A percentile compares a stretch with the other conserved stretches of the same genome.
Evolutionary conservation across 352 stramenopile species (phyloP).

Genomic region (Blastocystis sp.): DNA sequence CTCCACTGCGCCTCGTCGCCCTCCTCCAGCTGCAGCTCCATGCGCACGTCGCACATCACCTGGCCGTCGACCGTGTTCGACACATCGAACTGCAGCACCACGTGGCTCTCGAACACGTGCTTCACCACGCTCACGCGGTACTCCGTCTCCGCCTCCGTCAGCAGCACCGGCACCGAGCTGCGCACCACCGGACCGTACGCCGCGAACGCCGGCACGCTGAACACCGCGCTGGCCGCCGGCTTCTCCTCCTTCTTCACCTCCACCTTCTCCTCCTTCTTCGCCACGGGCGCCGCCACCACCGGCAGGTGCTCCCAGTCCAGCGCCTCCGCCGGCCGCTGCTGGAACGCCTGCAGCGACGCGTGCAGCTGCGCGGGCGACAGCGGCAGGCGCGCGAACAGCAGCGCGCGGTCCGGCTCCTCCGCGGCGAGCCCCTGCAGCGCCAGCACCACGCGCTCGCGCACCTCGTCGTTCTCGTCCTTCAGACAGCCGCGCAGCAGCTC

Average conservation of each 20-base stretch:
- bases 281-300: slow-evolving; percentile 75
- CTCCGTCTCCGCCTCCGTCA: slow-evolving; percentile 94
- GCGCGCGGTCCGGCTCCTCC: not conserved
- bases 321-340: slow-evolving; percentile 78
- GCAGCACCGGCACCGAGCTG: slow-evolving; percentile 81
- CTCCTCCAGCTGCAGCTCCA: slow-evolving; percentile 89
- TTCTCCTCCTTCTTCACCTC: not conserved
- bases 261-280: slow-evolving; percentile 71
- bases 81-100: slow-evolving; percentile 94
- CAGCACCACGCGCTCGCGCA: slow-evolving; percentile 37
- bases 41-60: slow-evolving; percentile 86
- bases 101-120: slow-evolving; percentile 90
- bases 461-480: slow-evolving; percentile 67
- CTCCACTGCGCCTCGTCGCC: slow-evolving; percentile 78
- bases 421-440: slow-evolving; percentile 60
- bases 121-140: slow-evolving; percentile 93
- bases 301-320: slow-evolving; percentile 81
- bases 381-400: not conserved
- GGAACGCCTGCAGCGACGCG: slow-evolving; percentile 83
- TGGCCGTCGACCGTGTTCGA: slow-evolving; percentile 97
- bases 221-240: slow-evolving; percentile 74
- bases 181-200: slow-evolving; percentile 87
- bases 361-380: slow-evolving; percentile 73
- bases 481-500: slow-evolving; percentile 79
- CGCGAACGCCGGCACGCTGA: slow-evolving; percentile 91